phyloP scores from a whole-genome alignment of 345 rosid species.

The Camelina hispida region DNA sequence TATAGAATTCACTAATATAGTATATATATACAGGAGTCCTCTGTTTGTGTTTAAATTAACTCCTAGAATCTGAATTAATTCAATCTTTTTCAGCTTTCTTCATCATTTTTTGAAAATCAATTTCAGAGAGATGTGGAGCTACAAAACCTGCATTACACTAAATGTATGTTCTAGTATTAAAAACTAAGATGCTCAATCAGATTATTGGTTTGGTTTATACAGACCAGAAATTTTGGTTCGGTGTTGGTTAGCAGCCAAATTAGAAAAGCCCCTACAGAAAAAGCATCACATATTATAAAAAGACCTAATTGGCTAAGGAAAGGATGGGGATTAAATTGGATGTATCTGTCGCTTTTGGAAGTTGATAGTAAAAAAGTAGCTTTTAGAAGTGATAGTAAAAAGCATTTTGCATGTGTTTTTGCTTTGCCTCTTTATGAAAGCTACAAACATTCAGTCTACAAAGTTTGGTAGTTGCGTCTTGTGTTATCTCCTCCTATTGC shows the following conservation, averaged over 20 bases:
- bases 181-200: conserved; percentile 8
- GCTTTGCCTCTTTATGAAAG: conserved; percentile 31
- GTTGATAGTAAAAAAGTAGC: conserved; percentile 16
- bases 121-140: background rate
- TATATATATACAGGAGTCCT: too few relatives aligned
- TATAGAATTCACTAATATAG: background rate
- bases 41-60: background rate
- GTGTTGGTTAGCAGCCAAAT: conserved; percentile 17
- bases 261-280: background rate
- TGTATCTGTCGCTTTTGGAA: conserved; percentile 33
- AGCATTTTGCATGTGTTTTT: conserved; percentile 30
- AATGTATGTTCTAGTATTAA: background rate
- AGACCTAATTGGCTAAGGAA: conserved; percentile 19
- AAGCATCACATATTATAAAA: conserved; percentile 6
- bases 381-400: conserved; percentile 30
- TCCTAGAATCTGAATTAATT: background rate
- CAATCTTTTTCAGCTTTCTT: background rate
- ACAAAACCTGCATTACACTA: background rate
- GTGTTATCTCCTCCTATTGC: background rate
- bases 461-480: conserved; percentile 26
- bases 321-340: conserved; percentile 21
- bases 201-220: conserved; percentile 22
- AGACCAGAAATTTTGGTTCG: conserved; percentile 2
- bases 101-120: conserved; percentile 1
- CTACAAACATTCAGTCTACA: conserved; percentile 14